phyloP scores from a whole-genome alignment of 2,329 filamentous ascomycete genomes.

The Sporothrix pseudoabietina region DNA sequence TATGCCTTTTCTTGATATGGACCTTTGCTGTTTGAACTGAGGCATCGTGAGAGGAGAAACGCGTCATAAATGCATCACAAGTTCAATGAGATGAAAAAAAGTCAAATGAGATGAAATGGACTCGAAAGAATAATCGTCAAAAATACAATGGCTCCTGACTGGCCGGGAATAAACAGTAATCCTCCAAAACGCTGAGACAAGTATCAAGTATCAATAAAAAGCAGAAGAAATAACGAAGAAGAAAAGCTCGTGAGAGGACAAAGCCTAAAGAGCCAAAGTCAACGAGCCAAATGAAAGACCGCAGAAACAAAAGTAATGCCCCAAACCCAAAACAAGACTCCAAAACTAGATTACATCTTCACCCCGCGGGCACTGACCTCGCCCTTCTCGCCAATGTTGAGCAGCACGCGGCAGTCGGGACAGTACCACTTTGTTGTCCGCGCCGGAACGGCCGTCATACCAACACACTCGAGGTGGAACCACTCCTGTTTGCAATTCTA shows the following conservation, averaged over 20 bases:
- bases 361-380: slow-evolving; percentile 63
- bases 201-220: background rate
- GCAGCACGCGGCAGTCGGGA: slow-evolving; percentile 67
- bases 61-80: background rate
- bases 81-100: background rate
- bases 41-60: background rate
- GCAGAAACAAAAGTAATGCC: background rate
- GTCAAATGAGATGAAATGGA: background rate
- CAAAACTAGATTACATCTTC: slow-evolving; percentile 44
- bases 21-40: background rate
- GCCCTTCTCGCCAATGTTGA: slow-evolving; percentile 65
- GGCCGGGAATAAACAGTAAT: background rate
- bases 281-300: background rate
- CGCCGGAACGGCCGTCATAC: slow-evolving; percentile 66
- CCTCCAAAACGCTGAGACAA: background rate
- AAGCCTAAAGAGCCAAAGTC: background rate
- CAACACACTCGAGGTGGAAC: slow-evolving; percentile 82
- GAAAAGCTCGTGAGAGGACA: background rate
- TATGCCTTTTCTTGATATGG: background rate
- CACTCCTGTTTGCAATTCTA: slow-evolving; percentile 76
- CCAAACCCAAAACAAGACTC: background rate
- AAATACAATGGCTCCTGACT: slow-evolving; percentile 1
- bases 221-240: background rate
- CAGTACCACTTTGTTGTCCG: slow-evolving; percentile 84
- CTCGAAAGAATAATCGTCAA: background rate